phyloP scores from a whole-genome alignment of 352 stramenopile genomes.

The Stephanocyclus meneghinianus region DNA sequence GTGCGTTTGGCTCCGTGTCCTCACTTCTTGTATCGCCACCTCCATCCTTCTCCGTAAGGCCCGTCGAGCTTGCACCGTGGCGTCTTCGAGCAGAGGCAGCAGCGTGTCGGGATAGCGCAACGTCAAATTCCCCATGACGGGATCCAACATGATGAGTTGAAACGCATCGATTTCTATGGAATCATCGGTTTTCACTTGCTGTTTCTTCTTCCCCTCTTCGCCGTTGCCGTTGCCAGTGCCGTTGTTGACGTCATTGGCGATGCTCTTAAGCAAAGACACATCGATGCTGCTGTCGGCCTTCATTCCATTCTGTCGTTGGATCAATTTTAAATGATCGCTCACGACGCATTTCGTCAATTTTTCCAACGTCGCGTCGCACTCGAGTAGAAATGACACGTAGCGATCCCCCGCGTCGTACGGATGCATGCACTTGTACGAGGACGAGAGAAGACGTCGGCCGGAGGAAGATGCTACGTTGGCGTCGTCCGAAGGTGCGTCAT shows the following conservation, averaged over 20 bases:
- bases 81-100: slow-evolving; percentile 87
- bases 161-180: slow-evolving; percentile 83
- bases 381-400: slow-evolving; percentile 38
- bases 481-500: neutral
- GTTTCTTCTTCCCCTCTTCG: slow-evolving; percentile 4
- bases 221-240: neutral
- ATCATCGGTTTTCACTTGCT: neutral
- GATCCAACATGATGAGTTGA: slow-evolving; percentile 85
- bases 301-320: neutral
- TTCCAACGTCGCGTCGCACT: slow-evolving; percentile 33
- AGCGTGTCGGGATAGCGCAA: slow-evolving; percentile 88
- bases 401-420: slow-evolving; percentile 41
- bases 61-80: slow-evolving; percentile 77
- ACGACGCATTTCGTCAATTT: slow-evolving; percentile 21
- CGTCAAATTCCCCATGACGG: slow-evolving; percentile 85
- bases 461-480: neutral
- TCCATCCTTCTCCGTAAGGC: slow-evolving; percentile 30
- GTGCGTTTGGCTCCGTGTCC: too few species aligned
- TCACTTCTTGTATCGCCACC: slow-evolving; percentile 5
- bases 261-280: too few species aligned
- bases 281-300: neutral
- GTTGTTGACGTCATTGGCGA: neutral
- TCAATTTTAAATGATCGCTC: slow-evolving; percentile 28
- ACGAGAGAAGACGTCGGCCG: slow-evolving; percentile 36
- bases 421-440: slow-evolving; percentile 31